A percentile compares a stretch with the other conserved stretches of the same genome.
Evolutionary conservation across 345 rosid species (phyloP).

Genomic region (Populus davidiana): DNA sequence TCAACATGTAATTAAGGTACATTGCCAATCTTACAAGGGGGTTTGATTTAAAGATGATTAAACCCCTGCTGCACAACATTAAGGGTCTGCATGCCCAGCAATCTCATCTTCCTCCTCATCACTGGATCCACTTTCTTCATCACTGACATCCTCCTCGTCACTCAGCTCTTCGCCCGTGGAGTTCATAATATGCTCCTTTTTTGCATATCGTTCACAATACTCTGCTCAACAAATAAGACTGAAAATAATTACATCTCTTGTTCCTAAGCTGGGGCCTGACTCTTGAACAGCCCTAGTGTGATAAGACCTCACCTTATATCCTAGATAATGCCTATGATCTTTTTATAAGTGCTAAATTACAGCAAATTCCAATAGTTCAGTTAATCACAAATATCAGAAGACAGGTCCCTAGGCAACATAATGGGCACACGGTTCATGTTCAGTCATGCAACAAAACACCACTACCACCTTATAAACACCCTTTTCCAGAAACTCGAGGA

Average conservation of each 20-base stretch:
- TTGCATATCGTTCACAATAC: conserved; percentile 58
- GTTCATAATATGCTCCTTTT: conserved; percentile 42
- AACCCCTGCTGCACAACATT: conserved; percentile 1
- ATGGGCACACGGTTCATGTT: too few relatives aligned
- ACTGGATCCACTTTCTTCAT: conserved; percentile 42
- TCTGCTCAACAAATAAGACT: conserved; percentile 33
- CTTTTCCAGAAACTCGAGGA: too few relatives aligned
- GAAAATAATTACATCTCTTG: background rate
- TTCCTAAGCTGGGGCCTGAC: background rate
- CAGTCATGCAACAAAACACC: too few relatives aligned
- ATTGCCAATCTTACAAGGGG: background rate
- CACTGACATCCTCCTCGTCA: conserved; percentile 49
- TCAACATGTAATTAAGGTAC: conserved; percentile 4
- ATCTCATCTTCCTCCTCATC: conserved; percentile 45
- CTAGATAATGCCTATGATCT: background rate
- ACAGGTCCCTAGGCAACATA: background rate
- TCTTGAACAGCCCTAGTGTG: too few relatives aligned
- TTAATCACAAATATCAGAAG: background rate
- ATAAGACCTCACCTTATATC: background rate
- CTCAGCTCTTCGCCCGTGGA: conserved; percentile 36
- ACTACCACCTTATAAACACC: too few relatives aligned
- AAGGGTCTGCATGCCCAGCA: conserved; percentile 61
- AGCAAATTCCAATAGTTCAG: too few relatives aligned
- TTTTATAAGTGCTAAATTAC: background rate
- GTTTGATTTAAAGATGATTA: conserved; percentile 2